These are phyloP conservation scores for Boletellus deceptivus DNA, from an alignment of 1,284 basidiomycete genomes.

Conservation along the genomic window DNA sequence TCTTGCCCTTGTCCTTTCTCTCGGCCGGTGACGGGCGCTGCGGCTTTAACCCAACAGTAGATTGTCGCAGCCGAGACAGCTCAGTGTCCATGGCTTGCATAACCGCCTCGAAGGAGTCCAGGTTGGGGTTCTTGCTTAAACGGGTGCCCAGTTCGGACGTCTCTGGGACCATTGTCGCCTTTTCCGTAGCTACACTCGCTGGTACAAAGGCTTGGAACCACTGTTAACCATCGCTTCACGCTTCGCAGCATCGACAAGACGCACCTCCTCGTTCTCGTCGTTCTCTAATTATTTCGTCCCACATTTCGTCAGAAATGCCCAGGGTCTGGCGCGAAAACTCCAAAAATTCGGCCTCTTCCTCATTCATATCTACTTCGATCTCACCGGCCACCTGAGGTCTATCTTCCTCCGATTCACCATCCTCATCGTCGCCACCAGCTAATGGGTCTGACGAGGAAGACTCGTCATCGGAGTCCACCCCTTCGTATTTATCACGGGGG, in stretches of 20 bases:
- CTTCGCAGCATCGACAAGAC: constrained; percentile 22
- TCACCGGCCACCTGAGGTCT: constrained; percentile 77
- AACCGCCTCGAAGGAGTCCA: constrained; percentile 91
- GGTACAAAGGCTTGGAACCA: constrained; percentile 67
- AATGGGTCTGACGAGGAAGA: constrained; percentile 41
- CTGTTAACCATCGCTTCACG: constrained; percentile 3
- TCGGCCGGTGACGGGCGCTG: constrained; percentile 12
- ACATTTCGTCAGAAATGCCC: constrained; percentile 82
- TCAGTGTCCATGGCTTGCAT: constrained; percentile 94
- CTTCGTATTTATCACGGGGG: constrained; percentile 77
- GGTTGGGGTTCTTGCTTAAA: constrained; percentile 55
- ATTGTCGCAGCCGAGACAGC: constrained; percentile 47
- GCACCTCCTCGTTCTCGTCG: constrained; percentile 73
- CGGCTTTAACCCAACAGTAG: constrained; percentile 19
- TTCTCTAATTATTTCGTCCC: constrained; percentile 78
- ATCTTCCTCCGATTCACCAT: constrained; percentile 72
- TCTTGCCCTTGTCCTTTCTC: constrained; percentile 34
- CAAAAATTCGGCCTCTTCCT: constrained; percentile 89
- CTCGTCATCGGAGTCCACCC: constrained; percentile 83
- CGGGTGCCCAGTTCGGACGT: constrained; percentile 32
- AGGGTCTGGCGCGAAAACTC: constrained; percentile 89
- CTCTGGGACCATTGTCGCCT: constrained; percentile 3
- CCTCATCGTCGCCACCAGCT: constrained; percentile 48
- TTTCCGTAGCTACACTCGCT: constrained; percentile 33
- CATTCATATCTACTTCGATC: constrained; percentile 82